Evolutionary conservation across 139 green algal species (phyloP), one percentile per base, ranked within the genome.

Genomic region (Chlamydomonas sphaeroides): DNA sequence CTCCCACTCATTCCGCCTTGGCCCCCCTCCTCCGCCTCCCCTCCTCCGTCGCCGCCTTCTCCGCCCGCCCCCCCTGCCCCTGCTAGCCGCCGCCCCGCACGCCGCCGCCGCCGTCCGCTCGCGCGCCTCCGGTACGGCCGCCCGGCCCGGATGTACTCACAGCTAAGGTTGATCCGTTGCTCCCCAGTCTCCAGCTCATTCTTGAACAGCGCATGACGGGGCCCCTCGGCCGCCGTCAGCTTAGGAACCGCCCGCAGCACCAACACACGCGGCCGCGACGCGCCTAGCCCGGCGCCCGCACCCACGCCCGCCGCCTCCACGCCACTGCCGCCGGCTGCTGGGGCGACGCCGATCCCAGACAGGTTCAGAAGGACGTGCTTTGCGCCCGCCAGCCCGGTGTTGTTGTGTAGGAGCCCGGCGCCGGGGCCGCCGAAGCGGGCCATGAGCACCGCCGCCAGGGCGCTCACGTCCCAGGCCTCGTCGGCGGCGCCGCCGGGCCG

Each of bases 71-170:
- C n/a, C n/a, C n/a, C n/a, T n/a, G n/a, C n/a, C n/a, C n/a, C n/a
- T n/a, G n/a, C n/a, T n/a, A n/a, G n/a, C n/a, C n/a, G n/a, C n/a
- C n/a, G n/a, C n/a, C n/a, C n/a, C n/a, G n/a, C n/a, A n/a, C n/a
- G n/a, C n/a, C n/a, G n/a, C n/a, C n/a, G n/a, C n/a, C n/a, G n/a
- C n/a, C n/a, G n/a, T n/a, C n/a, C n/a, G n/a, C n/a, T n/a, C n/a
- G 45, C 32, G 6, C 14, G 23, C 59, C 74, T 18, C 28, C 74
- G 33, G 57, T 80, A 70, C 42, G 74, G 74, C 41, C 59, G 32
- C 17, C 74, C 74, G 30, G 74, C 70, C 53, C 59, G 59, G 28
- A 80, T 42, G 59, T 59, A 80, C 15, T 80, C 74, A 17, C 74
- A 80, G 5, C 57, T 61, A 20, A 63, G 33, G 28, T 25, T 4